Conservation (phyloP, 176 grass and related monocot genomes). For the Eremochloa ophiuroides region DNA sequence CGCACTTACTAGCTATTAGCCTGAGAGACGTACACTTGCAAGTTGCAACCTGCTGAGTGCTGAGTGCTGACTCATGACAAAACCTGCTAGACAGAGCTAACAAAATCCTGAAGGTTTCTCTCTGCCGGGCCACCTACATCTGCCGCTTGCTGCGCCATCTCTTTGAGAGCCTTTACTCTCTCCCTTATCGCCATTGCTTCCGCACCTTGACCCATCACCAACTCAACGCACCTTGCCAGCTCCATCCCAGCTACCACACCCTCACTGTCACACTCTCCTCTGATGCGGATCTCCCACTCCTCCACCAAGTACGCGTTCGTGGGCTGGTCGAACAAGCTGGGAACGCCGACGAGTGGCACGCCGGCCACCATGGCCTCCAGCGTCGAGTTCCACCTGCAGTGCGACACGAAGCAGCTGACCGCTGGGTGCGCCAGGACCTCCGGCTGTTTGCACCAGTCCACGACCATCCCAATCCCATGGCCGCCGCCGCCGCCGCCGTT, state of each 20-base stretch:
- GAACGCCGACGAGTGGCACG: too few species aligned
- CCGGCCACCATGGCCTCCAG: too few species aligned
- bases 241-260: conserved; percentile 30
- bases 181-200: conserved; percentile 11
- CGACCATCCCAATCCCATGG: conserved; percentile 41
- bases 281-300: conserved; percentile 22
- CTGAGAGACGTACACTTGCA: too few species aligned
- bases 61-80: too few species aligned
- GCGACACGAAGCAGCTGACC: conserved; percentile 48
- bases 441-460: conserved; percentile 52
- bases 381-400: too few species aligned
- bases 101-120: too few species aligned
- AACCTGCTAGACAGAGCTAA: too few species aligned
- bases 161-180: conserved; percentile 11
- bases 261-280: neutral
- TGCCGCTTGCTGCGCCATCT: neutral
- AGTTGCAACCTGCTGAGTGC: too few species aligned
- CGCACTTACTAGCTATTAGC: too few species aligned
- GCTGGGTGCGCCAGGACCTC: conserved; percentile 43
- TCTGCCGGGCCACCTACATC: neutral
- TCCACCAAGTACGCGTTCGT: conserved; percentile 33
- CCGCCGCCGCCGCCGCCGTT: neutral
- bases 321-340: conserved; percentile 37
- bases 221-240: too few species aligned
- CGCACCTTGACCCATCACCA: conserved; percentile 26